Evolutionary conservation across 1,284 basidiomycete genomes (phyloP).

Genomic region (Trichosporon sp.): DNA sequence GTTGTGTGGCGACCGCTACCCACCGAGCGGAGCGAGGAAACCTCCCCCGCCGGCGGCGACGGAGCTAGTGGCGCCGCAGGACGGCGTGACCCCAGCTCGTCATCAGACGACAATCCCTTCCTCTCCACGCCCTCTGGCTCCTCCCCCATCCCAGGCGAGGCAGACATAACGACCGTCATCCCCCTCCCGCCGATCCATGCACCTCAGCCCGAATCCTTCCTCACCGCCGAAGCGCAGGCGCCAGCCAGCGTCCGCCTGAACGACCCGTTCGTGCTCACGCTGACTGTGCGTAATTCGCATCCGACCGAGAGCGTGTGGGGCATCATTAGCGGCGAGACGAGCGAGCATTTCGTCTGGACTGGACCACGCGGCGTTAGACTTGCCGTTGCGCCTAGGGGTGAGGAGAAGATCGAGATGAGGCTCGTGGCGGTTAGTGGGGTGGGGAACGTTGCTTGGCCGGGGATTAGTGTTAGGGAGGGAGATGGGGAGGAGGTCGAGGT

Average conservation of each 20-base stretch:
- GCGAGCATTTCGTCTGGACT: conserved; percentile 41
- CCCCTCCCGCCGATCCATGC: conserved; percentile 28
- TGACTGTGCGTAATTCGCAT: conserved; percentile 39
- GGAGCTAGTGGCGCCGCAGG: too few species aligned
- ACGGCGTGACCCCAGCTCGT: neutral
- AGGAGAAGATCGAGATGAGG: conserved; percentile 9
- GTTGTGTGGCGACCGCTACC: conserved; percentile 15
- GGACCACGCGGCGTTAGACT: conserved; percentile 29
- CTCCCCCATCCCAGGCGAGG: conserved; percentile 1
- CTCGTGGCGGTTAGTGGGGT: conserved; percentile 24
- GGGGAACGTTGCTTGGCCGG: conserved; percentile 28
- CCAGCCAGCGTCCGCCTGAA: conserved; percentile 21
- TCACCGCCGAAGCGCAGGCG: conserved; percentile 23
- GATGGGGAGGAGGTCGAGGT: conserved; percentile 33
- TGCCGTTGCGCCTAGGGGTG: conserved; percentile 24
- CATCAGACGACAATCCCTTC: neutral
- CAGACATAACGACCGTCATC: conserved; percentile 1
- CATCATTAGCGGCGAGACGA: conserved; percentile 32
- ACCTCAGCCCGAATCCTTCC: conserved; percentile 30
- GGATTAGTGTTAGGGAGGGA: conserved; percentile 33
- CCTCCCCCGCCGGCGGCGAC: too few species aligned
- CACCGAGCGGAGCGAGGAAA: neutral
- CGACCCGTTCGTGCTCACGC: conserved; percentile 29
- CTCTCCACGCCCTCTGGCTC: neutral
- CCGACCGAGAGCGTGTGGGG: conserved; percentile 26